phyloP scores from a whole-genome alignment of 2,329 filamentous ascomycete species.

The Macrophomina tecta region DNA sequence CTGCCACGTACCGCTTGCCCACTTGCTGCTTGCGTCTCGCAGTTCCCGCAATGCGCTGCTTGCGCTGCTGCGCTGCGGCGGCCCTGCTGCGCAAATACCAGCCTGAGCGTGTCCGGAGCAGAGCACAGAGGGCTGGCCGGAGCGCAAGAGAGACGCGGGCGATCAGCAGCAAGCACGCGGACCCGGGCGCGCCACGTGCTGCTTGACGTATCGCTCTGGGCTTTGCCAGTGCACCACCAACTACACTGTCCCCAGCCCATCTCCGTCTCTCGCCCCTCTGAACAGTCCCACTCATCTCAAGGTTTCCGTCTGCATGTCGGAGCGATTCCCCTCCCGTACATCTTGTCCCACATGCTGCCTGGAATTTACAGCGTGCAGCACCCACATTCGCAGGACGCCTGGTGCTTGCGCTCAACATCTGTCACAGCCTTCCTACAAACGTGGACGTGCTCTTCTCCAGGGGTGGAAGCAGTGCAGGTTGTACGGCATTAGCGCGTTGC shows the following conservation, averaged over 20 bases:
- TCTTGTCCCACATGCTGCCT: background rate
- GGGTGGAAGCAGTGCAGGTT: background rate
- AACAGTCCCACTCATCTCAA: background rate
- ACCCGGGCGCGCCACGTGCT: slow-evolving; percentile 11
- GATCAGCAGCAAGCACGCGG: slow-evolving; percentile 14
- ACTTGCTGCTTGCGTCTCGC: slow-evolving; percentile 2
- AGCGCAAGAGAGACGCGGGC: background rate
- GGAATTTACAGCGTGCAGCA: slow-evolving; percentile 1
- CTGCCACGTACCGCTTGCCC: slow-evolving; percentile 10
- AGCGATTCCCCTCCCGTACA: background rate
- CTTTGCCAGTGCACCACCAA: background rate
- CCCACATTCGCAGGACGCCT: background rate
- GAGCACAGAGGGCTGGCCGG: background rate
- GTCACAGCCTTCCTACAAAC: background rate
- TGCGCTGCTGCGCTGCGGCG: background rate
- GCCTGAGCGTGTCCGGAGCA: background rate
- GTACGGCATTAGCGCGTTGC: slow-evolving; percentile 7
- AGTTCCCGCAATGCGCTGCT: background rate
- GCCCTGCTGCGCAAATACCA: background rate
- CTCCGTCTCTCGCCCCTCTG: background rate
- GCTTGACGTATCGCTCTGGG: background rate
- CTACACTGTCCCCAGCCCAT: background rate
- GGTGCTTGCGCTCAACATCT: background rate
- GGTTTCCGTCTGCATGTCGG: slow-evolving; percentile 5
- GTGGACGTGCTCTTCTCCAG: background rate